Conservation (phyloP, 805 yeast species). For the Hanseniaspora vineae region DNA sequence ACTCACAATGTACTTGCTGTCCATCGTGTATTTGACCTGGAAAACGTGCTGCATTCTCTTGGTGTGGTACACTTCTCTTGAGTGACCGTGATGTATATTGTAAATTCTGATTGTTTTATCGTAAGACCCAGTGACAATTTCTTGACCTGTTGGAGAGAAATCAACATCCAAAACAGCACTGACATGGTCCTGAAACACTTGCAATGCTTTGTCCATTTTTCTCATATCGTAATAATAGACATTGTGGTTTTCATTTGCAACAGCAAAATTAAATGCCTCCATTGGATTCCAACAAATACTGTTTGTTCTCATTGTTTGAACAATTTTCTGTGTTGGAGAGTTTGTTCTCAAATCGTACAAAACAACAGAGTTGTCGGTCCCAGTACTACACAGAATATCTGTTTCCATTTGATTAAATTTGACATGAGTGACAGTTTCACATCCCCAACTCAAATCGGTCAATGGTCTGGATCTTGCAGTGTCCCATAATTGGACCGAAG, state of each 20-base stretch:
- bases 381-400: constrained; percentile 75
- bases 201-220: constrained; percentile 65
- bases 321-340: constrained; percentile 84
- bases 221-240: constrained; percentile 95
- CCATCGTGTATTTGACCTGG: constrained; percentile 75
- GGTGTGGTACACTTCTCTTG: constrained; percentile 91
- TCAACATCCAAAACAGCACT: constrained; percentile 92
- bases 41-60: constrained; percentile 95
- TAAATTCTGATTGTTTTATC: constrained; percentile 84
- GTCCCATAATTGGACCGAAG: constrained; percentile 87
- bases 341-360: constrained; percentile 84
- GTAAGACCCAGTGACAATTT: constrained; percentile 87
- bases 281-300: constrained; percentile 93
- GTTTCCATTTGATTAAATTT: constrained; percentile 86
- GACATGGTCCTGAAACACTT: constrained; percentile 89
- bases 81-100: constrained; percentile 70
- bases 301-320: constrained; percentile 71
- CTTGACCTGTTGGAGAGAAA: constrained; percentile 94
- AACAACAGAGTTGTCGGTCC: constrained; percentile 82
- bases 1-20: constrained; percentile 69
- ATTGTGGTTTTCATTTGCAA: constrained; percentile 91
- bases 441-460: constrained; percentile 86
- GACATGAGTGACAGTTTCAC: constrained; percentile 75
- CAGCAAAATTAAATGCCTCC: constrained; percentile 89
- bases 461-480: constrained; percentile 63